These are phyloP conservation scores for Penicillium freii DNA, from an alignment of 2,329 filamentous ascomycete genomes.

Conservation along the genomic window DNA sequence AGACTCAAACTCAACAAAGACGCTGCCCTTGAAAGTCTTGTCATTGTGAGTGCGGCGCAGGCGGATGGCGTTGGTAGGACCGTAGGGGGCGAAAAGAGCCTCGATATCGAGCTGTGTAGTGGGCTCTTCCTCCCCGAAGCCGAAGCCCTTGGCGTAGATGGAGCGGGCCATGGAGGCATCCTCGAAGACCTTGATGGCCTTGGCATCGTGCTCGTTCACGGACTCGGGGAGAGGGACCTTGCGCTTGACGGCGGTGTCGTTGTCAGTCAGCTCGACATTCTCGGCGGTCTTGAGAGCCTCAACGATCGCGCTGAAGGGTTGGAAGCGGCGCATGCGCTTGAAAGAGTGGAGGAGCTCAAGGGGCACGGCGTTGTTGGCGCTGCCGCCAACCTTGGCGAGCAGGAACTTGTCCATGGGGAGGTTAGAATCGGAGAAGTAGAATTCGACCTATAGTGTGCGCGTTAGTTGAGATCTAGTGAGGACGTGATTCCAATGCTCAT, in stretches of 20 bases:
- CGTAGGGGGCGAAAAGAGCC: slow-evolving; percentile 80
- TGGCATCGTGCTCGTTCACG: slow-evolving; percentile 55
- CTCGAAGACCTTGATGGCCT: slow-evolving; percentile 56
- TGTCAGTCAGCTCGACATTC: slow-evolving; percentile 69
- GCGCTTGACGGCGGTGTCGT: slow-evolving; percentile 71
- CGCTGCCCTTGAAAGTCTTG: slow-evolving; percentile 87
- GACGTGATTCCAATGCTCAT: slow-evolving; percentile 14
- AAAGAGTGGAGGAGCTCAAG: slow-evolving; percentile 79
- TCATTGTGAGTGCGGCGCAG: slow-evolving; percentile 69
- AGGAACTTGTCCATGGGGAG: slow-evolving; percentile 86
- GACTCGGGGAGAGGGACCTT: slow-evolving; percentile 65
- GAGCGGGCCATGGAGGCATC: slow-evolving; percentile 69
- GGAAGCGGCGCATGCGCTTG: slow-evolving; percentile 94
- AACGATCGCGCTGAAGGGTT: slow-evolving; percentile 80
- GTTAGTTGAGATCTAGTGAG: slow-evolving; percentile 2
- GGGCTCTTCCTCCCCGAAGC: slow-evolving; percentile 64
- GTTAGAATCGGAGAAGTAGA: slow-evolving; percentile 93
- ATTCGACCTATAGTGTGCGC: slow-evolving; percentile 67
- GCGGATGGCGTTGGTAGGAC: slow-evolving; percentile 76
- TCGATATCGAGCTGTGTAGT: slow-evolving; percentile 92
- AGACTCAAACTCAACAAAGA: slow-evolving; percentile 87
- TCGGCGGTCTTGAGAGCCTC: slow-evolving; percentile 76
- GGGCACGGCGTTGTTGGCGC: slow-evolving; percentile 69
- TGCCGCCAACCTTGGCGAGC: slow-evolving; percentile 72
- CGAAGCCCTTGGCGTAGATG: slow-evolving; percentile 93